These are phyloP conservation scores for Ulmus americana DNA, from an alignment of 331 rosid genomes.

Conservation along the genomic window DNA sequence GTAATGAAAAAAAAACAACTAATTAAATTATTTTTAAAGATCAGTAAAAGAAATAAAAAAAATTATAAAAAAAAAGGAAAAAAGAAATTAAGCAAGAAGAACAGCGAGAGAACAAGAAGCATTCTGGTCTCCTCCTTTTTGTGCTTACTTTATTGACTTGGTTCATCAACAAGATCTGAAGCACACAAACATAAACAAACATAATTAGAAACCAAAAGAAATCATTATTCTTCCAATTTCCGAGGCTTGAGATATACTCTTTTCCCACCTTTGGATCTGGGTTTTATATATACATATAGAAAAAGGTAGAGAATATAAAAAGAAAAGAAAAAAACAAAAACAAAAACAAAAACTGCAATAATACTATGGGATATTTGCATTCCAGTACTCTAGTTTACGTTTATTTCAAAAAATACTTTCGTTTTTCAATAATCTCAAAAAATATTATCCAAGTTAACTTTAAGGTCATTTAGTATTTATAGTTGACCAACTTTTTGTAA, in stretches of 20 bases:
- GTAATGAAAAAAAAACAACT: neutral
- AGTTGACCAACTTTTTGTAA: too few species aligned
- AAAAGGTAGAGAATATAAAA: slow-evolving; percentile 14
- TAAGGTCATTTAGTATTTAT: too few species aligned
- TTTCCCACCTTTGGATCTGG: slow-evolving; percentile 38
- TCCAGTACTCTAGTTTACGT: too few species aligned
- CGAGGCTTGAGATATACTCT: neutral
- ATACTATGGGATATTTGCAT: too few species aligned
- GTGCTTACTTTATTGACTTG: slow-evolving; percentile 19
- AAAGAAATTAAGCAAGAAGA: neutral
- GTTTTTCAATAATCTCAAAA: too few species aligned
- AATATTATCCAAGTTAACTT: too few species aligned
- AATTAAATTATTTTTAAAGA: neutral
- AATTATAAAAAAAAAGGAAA: neutral
- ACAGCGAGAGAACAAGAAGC: neutral
- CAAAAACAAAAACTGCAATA: neutral
- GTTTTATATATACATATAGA: slow-evolving; percentile 2
- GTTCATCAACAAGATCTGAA: slow-evolving; percentile 4
- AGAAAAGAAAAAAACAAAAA: neutral
- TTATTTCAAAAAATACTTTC: too few species aligned
- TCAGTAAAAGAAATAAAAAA: neutral
- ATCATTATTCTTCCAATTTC: neutral
- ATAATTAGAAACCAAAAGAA: neutral
- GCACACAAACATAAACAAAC: neutral
- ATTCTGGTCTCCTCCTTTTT: slow-evolving; percentile 5